Conservation (phyloP, 2,329 filamentous ascomycete genomes). For the Penicillium sp. region DNA sequence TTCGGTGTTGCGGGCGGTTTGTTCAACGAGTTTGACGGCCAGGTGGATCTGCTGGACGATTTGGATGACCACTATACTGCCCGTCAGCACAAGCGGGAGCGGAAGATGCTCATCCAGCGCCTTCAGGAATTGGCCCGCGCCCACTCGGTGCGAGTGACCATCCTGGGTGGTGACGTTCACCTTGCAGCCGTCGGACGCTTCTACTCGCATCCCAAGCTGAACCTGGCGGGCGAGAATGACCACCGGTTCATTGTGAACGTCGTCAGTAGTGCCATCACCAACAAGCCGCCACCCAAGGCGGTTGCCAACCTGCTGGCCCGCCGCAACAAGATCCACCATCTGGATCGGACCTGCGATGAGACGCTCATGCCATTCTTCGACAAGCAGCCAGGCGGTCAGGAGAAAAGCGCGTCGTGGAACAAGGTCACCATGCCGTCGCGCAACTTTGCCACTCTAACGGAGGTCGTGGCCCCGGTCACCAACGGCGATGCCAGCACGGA, state of each 20-base stretch:
- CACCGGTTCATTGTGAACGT: constrained; percentile 64
- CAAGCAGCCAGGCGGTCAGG: constrained; percentile 55
- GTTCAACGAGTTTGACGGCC: constrained; percentile 91
- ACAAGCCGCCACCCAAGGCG: constrained; percentile 63
- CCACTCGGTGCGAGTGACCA: constrained; percentile 58
- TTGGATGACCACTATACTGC: constrained; percentile 78
- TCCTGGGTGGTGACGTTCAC: constrained; percentile 64
- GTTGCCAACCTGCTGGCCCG: constrained; percentile 63
- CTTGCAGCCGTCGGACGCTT: constrained; percentile 62
- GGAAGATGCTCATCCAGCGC: constrained; percentile 66
- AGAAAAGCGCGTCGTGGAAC: constrained; percentile 70
- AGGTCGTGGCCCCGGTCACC: constrained; percentile 38
- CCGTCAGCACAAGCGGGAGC: constrained; percentile 84
- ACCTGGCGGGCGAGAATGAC: constrained; percentile 57
- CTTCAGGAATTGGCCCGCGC: constrained; percentile 59
- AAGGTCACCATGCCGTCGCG: constrained; percentile 76
- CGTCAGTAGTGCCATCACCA: constrained; percentile 64
- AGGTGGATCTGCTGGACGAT: constrained; percentile 63
- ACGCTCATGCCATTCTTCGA: constrained; percentile 63
- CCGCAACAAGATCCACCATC: constrained; percentile 64
- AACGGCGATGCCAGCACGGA: constrained; percentile 24
- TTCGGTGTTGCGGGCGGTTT: constrained; percentile 82
- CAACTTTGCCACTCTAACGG: constrained; percentile 63
- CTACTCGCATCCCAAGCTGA: constrained; percentile 59
- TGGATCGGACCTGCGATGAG: constrained; percentile 62